phyloP scores from a whole-genome alignment of 495 filamentous ascomycete species.

The Pyrenula massariospora region DNA sequence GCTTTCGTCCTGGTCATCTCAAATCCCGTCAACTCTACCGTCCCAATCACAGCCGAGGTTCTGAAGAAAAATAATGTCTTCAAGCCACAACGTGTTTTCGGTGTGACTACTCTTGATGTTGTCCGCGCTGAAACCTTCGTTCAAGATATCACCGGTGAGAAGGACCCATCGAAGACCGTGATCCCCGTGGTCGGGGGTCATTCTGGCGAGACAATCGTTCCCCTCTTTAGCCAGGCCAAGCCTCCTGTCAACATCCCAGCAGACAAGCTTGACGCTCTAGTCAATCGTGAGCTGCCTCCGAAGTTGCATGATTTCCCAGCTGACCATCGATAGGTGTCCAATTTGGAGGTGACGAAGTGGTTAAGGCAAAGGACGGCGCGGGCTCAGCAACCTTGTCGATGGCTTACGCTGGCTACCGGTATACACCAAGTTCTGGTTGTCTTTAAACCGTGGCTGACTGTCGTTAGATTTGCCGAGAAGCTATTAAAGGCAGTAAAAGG shows the following conservation, averaged over 20 bases:
- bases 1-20: conserved; percentile 94
- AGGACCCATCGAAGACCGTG: conserved; percentile 65
- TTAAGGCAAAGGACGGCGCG: conserved; percentile 91
- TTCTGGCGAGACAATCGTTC: conserved; percentile 95
- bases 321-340: conserved; percentile 54
- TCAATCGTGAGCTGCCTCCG: conserved; percentile 54
- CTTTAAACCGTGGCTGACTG: conserved; percentile 13
- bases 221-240: conserved; percentile 84
- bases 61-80: conserved; percentile 88
- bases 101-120: conserved; percentile 96
- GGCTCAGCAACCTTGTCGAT: conserved; percentile 95
- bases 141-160: conserved; percentile 68
- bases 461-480: conserved; percentile 72
- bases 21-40: conserved; percentile 98
- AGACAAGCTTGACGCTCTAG: conserved; percentile 74
- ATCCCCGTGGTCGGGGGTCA: conserved; percentile 95
- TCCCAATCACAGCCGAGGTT: conserved; percentile 93
- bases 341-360: conserved; percentile 97
- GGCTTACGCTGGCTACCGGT: conserved; percentile 95
- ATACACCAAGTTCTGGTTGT: conserved; percentile 6
- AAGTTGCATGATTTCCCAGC: not conserved
- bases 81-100: conserved; percentile 86
- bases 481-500: conserved; percentile 80
- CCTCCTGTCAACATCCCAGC: conserved; percentile 68
- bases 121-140: conserved; percentile 97